A percentile compares a stretch with the other conserved stretches of the same genome.
Evolutionary conservation across 768 basidiomycete species (phyloP).

Genomic region (Agaricus sinodeliciosus): DNA sequence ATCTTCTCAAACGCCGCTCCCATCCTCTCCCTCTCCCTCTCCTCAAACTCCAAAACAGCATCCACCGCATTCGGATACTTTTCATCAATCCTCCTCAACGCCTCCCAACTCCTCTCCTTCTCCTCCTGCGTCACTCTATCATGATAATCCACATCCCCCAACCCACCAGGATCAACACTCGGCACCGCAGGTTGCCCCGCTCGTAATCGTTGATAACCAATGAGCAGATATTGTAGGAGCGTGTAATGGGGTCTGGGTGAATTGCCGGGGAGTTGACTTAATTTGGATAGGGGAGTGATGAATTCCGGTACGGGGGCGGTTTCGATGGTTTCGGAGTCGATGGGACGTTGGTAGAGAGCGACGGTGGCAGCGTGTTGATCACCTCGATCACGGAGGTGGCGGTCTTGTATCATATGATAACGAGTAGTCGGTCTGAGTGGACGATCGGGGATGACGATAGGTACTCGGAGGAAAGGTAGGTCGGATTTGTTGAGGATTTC

Average conservation of each 20-base stretch:
- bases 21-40: conserved; percentile 19
- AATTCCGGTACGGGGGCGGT: not conserved
- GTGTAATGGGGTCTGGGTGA: not conserved
- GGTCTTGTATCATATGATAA: not conserved
- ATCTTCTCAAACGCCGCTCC: conserved; percentile 2
- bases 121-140: not conserved
- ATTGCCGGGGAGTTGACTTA: not conserved
- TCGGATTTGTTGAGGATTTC: conserved; percentile 5
- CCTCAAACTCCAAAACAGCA: conserved; percentile 27
- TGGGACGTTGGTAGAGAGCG: not conserved
- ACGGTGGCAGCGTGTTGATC: not conserved
- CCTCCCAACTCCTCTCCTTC: not conserved
- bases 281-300: not conserved
- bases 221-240: conserved; percentile 2
- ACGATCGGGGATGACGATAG: not conserved
- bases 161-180: not conserved
- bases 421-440: not conserved
- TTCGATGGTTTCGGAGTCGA: not conserved
- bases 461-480: not conserved
- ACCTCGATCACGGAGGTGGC: not conserved
- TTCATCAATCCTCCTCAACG: conserved; percentile 39
- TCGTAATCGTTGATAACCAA: conserved; percentile 4
- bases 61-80: conserved; percentile 43
- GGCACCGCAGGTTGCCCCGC: conserved; percentile 6
- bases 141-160: not conserved